phyloP scores from a whole-genome alignment of 495 filamentous ascomycete species.

The Copromyces sp. region DNA sequence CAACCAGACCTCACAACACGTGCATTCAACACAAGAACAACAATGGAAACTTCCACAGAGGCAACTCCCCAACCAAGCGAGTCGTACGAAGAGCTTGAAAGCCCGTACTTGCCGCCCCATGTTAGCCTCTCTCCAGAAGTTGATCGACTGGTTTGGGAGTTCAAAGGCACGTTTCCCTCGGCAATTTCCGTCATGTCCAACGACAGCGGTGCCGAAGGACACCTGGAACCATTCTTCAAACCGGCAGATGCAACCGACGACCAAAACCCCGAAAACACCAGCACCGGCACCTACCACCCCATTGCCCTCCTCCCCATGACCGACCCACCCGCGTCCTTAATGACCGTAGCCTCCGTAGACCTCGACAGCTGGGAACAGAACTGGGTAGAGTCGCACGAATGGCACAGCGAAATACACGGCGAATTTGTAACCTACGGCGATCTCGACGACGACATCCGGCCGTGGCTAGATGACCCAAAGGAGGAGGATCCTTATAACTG shows the following conservation, averaged over 20 bases:
- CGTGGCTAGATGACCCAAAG: conserved; percentile 1
- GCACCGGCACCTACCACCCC: conserved; percentile 11
- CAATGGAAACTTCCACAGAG: not conserved
- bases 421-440: conserved; percentile 9
- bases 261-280: not conserved
- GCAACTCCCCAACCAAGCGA: not conserved
- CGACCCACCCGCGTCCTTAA: conserved; percentile 14
- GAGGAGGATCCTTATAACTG: conserved; percentile 4
- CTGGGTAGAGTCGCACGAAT: conserved; percentile 8
- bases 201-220: not conserved
- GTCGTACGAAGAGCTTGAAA: conserved; percentile 9
- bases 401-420: not conserved
- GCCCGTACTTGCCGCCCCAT: not conserved
- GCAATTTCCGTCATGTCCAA: conserved; percentile 14
- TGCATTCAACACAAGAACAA: not conserved
- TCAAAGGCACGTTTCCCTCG: conserved; percentile 14
- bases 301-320: conserved; percentile 11
- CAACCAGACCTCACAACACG: not conserved
- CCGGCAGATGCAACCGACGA: not conserved
- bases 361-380: conserved; percentile 11
- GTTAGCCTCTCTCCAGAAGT: conserved; percentile 7
- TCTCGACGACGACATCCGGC: conserved; percentile 11
- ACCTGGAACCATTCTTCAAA: conserved; percentile 12
- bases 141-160: conserved; percentile 14
- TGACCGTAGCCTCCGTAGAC: conserved; percentile 6